Conservation (phyloP, 139 green algal species). For the Micractinium sp. region DNA sequence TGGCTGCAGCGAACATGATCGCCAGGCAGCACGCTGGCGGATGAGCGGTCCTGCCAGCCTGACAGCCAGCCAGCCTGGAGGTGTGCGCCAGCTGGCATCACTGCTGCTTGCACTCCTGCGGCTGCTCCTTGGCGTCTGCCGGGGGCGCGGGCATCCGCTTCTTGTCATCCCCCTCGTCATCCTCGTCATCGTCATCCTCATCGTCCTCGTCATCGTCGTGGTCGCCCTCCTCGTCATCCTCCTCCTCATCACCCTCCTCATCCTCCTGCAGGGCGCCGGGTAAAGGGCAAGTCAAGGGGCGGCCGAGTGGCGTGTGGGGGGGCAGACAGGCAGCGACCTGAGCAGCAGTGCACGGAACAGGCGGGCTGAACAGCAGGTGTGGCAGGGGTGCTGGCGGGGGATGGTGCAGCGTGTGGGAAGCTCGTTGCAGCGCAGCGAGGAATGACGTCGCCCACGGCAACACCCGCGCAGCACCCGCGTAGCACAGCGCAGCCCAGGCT, state of each 20-base stretch:
- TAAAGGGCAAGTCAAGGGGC: too few relatives aligned
- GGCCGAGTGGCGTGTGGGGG: background rate
- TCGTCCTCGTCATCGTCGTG: slow-evolving; percentile 15
- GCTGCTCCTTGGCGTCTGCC: slow-evolving; percentile 41
- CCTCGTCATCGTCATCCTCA: slow-evolving; percentile 75
- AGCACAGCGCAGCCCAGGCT: background rate
- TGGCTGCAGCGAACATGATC: background rate
- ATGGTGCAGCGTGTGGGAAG: too few relatives aligned
- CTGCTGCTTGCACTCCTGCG: slow-evolving; percentile 57
- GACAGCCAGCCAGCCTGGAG: background rate
- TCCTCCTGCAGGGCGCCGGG: background rate
- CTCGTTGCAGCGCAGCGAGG: too few relatives aligned
- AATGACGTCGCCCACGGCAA: too few relatives aligned
- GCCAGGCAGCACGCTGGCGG: too few relatives aligned
- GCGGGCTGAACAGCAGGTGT: background rate
- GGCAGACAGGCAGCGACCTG: background rate
- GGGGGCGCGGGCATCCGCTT: background rate
- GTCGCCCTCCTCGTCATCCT: background rate
- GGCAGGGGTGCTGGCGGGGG: too few relatives aligned
- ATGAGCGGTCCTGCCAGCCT: too few relatives aligned
- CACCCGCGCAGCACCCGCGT: too few relatives aligned
- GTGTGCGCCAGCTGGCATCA: background rate
- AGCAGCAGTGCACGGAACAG: background rate
- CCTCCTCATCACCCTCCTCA: background rate
- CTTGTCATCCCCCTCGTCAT: slow-evolving; percentile 65